A percentile compares a stretch with the other conserved stretches of the same genome.
Evolutionary conservation across 495 filamentous ascomycete species (phyloP).

Genomic region (Pyrenula massariospora): DNA sequence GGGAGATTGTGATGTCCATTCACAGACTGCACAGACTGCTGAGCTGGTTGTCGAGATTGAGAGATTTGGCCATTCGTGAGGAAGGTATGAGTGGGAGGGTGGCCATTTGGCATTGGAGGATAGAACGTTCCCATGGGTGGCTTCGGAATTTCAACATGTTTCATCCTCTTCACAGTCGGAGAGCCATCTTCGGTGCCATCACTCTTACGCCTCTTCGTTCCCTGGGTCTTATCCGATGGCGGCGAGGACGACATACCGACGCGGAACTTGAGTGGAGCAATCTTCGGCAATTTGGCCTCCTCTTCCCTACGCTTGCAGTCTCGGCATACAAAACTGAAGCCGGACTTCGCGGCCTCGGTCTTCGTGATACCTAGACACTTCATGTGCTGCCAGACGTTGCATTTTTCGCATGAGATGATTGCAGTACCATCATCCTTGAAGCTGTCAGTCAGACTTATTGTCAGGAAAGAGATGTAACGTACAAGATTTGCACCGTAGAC

Average conservation of each 20-base stretch:
- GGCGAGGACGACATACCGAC: slow-evolving; percentile 42
- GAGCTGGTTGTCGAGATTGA: background rate
- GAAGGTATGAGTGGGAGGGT: background rate
- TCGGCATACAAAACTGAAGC: slow-evolving; percentile 81
- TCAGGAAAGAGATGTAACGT: slow-evolving; percentile 10
- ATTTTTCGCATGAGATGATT: slow-evolving; percentile 88
- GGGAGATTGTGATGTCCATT: background rate
- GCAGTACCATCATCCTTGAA: slow-evolving; percentile 79
- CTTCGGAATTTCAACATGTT: background rate
- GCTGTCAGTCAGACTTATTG: slow-evolving; percentile 5
- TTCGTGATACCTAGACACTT: slow-evolving; percentile 73
- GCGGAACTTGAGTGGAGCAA: slow-evolving; percentile 58
- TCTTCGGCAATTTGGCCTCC: slow-evolving; percentile 52
- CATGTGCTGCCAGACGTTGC: slow-evolving; percentile 94
- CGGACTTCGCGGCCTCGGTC: slow-evolving; percentile 66
- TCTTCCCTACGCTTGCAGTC: slow-evolving; percentile 60
- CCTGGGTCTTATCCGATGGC: slow-evolving; percentile 2
- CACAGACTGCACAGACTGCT: background rate
- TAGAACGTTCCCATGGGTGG: background rate
- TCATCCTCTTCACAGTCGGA: background rate
- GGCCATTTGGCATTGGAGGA: background rate
- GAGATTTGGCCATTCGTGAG: background rate
- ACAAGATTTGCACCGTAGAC: slow-evolving; percentile 72
- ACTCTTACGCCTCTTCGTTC: background rate
- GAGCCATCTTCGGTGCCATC: background rate